Evolutionary conservation across 768 basidiomycete genomes (phyloP), one percentile per base, ranked within the genome.

Genomic region (Nidularia pulvinata): DNA sequence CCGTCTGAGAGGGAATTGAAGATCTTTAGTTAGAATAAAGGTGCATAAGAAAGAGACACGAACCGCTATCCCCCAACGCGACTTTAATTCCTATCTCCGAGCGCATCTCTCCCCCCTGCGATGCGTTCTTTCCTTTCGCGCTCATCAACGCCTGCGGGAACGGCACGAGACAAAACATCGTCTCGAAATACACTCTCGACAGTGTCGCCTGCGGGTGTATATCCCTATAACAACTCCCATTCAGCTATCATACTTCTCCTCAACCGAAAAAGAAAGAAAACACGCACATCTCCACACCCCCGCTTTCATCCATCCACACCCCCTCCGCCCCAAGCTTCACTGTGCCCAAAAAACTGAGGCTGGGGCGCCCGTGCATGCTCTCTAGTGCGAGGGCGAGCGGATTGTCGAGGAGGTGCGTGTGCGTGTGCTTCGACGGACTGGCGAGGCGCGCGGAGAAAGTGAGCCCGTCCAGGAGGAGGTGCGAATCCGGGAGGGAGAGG

Each of bases 281-380:
- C 44, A 65, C 69, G 39, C 53, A 71, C 67, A 75, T 61, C 54
- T 70, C 63, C 7, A 81, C 79, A 49, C 66, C 83, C 13, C 80
- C 82, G 36, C 74, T 74, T 45, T 79, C 76, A 64, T 91, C 89
- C 55, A 84, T 65, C 70, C 80, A 86, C 0, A 89, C 63, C 49
- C 86, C 81, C 36, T 72, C 64, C n/a, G n/a, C n/a, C n/a, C n/a
- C n/a, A 37, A 89, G 65, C 32, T 70, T 73, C 14, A 81, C 76
- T 0, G 75, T 73, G 2, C 83, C 86, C 48, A 83, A 70, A 54
- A 88, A 78, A 35, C 81, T 75, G 16, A 92, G 68, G 25, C 80
- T 79, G 1, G 85, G 86, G 16, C 88, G 69, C 14, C 88, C 86
- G 37, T 89, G 88, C 88, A 92, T 90, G 66, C 84, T 89, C 68